Percentiles rank a stretch among this genome's conserved stretches.
These are phyloP conservation scores for Leishmania arabica DNA, from an alignment of 208 protist genomes.

Conservation along the genomic window DNA sequence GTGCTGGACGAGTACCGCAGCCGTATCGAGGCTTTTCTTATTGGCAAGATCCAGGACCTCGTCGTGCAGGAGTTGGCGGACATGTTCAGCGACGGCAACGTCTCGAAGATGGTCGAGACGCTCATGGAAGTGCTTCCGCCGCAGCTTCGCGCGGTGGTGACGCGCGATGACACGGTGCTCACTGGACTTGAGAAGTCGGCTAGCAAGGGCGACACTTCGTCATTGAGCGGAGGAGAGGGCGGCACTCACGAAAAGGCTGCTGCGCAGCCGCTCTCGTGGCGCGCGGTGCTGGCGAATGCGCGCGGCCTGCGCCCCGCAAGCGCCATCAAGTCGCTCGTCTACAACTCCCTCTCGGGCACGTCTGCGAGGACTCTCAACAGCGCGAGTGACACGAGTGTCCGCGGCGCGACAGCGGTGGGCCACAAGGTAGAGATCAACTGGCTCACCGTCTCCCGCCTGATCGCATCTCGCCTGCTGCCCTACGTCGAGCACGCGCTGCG, in stretches of 20 bases:
- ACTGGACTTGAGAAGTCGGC: background rate
- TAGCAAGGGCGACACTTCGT: background rate
- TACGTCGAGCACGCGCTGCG: conserved; percentile 28
- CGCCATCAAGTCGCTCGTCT: conserved; percentile 18
- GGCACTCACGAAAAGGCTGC: background rate
- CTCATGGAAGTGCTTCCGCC: conserved; percentile 18
- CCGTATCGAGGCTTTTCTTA: conserved; percentile 14
- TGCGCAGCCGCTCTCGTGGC: conserved; percentile 5
- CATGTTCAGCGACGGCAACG: conserved; percentile 55
- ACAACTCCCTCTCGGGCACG: conserved; percentile 16
- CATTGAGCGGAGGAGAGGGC: background rate
- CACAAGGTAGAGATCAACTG: conserved; percentile 36
- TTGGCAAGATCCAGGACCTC: conserved; percentile 28
- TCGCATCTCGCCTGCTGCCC: conserved; percentile 33
- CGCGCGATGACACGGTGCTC: background rate
- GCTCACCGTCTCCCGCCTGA: conserved; percentile 34
- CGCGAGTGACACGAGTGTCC: background rate
- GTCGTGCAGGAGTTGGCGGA: conserved; percentile 48
- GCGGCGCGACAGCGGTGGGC: background rate
- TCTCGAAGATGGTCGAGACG: conserved; percentile 31
- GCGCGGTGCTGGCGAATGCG: background rate
- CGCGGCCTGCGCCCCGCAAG: conserved; percentile 5
- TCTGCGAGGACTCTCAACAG: background rate
- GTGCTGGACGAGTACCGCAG: conserved; percentile 4
- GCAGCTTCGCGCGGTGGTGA: conserved; percentile 16